Percentiles rank a stretch among this genome's conserved stretches.
Evolutionary conservation across 768 basidiomycete species (phyloP).

Genomic region (Rhizopogon rudus): DNA sequence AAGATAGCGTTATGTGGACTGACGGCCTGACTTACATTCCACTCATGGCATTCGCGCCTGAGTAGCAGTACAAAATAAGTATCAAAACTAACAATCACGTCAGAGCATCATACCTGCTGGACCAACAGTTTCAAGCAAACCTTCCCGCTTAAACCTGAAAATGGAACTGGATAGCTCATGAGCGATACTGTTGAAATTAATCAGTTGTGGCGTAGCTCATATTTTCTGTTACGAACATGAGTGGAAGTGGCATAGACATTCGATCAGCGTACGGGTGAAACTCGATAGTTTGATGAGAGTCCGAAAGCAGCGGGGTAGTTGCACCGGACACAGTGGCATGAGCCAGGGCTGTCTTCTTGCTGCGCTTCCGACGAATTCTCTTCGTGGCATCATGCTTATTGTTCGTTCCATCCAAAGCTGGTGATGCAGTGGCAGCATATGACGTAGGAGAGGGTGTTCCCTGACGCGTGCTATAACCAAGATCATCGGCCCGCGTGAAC

Average conservation of each 20-base stretch:
- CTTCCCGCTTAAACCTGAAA: constrained; percentile 74
- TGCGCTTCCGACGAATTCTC: constrained; percentile 65
- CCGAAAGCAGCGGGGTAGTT: constrained; percentile 60
- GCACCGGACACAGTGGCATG: constrained; percentile 22
- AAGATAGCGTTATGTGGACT: background rate
- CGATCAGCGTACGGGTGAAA: constrained; percentile 54
- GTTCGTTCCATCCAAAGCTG: constrained; percentile 22
- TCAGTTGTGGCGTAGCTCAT: background rate
- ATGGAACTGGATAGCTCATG: constrained; percentile 71
- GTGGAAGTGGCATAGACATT: constrained; percentile 73
- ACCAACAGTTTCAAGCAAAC: constrained; percentile 83
- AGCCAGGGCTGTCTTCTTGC: constrained; percentile 42
- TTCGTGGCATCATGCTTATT: constrained; percentile 51
- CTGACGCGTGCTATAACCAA: constrained; percentile 33
- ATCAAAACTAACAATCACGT: background rate
- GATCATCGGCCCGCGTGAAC: constrained; percentile 45
- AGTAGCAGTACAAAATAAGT: background rate
- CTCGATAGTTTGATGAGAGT: constrained; percentile 52
- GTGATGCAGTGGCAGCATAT: constrained; percentile 37
- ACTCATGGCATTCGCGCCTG: constrained; percentile 76
- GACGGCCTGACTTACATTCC: constrained; percentile 42
- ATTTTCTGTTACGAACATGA: constrained; percentile 47
- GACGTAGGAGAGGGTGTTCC: constrained; percentile 25
- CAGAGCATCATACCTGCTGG: constrained; percentile 58
- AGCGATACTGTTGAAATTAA: constrained; percentile 50